Evolutionary conservation across 2,329 filamentous ascomycete genomes (phyloP), one percentile per base, ranked within the genome.

Genomic region (Diplodia seriata): DNA sequence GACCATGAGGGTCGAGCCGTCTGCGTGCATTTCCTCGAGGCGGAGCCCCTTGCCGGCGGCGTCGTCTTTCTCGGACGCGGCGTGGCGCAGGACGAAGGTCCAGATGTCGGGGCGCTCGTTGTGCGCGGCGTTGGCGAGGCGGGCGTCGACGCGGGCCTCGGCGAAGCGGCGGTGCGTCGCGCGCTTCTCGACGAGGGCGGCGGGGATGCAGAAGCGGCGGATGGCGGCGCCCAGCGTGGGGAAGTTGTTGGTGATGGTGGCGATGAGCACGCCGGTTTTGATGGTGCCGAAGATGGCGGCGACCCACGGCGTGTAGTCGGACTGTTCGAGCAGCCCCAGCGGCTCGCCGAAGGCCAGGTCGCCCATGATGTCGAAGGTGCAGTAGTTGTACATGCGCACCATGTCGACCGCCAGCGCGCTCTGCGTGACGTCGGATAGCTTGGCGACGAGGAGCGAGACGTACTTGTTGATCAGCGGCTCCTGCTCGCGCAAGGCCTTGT

Each of bases 11-110:
- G 80, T 33, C 2, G 70, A 69, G 0, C 76, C 72, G 62, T 80
- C 81, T 0, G 75, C 68, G 23, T 81, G 74, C 73, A 84, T 80
- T 56, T 84, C 79, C 1, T 54, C 68, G 29, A 71, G 63, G 4
- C 69, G 69, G 31, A 79, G 54, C 0, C 73, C 74, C 36, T 72
- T 72, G 33, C 18, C 50, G n/a, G n/a, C n/a, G n/a, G n/a, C n/a
- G n/a, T n/a, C n/a, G n/a, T n/a, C n/a, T n/a, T n/a, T n/a, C n/a
- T n/a, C n/a, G n/a, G n/a, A n/a, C n/a, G n/a, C n/a, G n/a, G n/a
- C n/a, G n/a, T 77, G 73, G 4, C 71, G 69, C 9, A 81, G 71
- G 0, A 82, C 76, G 26, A 80, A 75, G 23, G 76, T 74, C 76
- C 81, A 80, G 40, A 84, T 76, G 69, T 84, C 67, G 4, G 67